Percentiles rank a stretch among this genome's conserved stretches.
Evolutionary conservation across 2,329 filamentous ascomycete genomes (phyloP).

Genomic region (Cladosporium sp.): DNA sequence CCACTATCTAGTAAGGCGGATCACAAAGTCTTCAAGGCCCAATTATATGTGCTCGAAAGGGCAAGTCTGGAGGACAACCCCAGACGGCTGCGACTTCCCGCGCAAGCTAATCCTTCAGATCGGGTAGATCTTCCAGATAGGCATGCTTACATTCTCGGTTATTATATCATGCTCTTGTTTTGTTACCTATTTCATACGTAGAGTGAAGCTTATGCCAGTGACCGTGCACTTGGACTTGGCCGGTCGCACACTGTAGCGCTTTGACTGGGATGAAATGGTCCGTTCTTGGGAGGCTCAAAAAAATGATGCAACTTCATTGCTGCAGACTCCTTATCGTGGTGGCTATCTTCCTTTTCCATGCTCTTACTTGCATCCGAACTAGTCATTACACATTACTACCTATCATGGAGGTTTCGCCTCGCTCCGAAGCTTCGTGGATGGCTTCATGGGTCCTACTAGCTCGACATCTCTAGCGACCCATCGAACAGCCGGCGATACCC

Average conservation of each 20-base stretch:
- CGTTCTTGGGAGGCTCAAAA: neutral
- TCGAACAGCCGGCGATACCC: neutral
- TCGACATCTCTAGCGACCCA: neutral
- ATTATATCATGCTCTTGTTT: neutral
- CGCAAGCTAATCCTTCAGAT: neutral
- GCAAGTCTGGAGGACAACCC: neutral
- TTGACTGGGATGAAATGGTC: neutral
- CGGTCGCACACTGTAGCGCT: neutral
- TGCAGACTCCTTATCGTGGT: neutral
- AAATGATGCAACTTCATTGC: neutral
- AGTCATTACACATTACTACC: slow-evolving; percentile 11
- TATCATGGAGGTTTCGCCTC: neutral
- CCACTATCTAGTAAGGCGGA: neutral
- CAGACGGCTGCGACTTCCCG: neutral
- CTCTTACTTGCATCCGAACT: neutral
- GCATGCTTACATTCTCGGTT: neutral
- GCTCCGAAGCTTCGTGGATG: neutral
- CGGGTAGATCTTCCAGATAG: neutral
- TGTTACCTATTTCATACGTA: neutral
- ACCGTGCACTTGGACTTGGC: neutral
- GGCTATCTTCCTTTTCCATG: neutral
- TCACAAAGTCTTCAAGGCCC: neutral
- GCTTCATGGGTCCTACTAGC: neutral
- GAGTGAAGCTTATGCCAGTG: neutral
- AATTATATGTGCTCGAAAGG: neutral